Evolutionary conservation across 352 stramenopile genomes (phyloP), one percentile per base, ranked within the genome.

Genomic region (Pythium sp.): DNA sequence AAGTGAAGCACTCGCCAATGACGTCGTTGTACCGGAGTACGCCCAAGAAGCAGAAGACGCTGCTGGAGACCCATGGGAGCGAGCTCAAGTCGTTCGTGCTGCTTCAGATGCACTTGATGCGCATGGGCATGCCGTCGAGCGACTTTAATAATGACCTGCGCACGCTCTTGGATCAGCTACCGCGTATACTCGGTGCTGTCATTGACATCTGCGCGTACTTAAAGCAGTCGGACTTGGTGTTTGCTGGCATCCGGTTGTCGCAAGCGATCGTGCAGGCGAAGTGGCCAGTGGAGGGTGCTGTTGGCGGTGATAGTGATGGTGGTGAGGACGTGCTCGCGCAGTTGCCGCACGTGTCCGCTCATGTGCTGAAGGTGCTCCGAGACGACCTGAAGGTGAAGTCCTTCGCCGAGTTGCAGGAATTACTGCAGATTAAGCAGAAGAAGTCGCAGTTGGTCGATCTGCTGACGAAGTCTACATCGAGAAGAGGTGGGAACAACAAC

Each of bases 121-220:
- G 90, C 14, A 76, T 93, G 41, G 84, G 89, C 18, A 84, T 99
- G 70, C 98, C 98, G 2, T 99, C 99, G 26, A 98, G 88, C 64
- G 98, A 99, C 75, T 99, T 99, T 73, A 84, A 91, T 22, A 99
- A 99, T 67, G 98, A 99, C 72, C 93, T 98, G 26, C 94, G 93
- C 22, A 93, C 85, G 61, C 84, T 99, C 32, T 74, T 99, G 51
- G 98, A 99, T 65, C 97, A 99, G 65, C 66, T 98, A 20, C 88
- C 95, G 26, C 93, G 98, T 43, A 71, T 99, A 34, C 74, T 99
- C 5, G 96, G 96, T 53, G 97, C 97, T 2, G 78, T 93, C 30
- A 90, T 98, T 47, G 93, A 98, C 58, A 85, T 98, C 30, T 88
- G 85, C 8, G 90, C 86, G 3, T 32, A 79, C 34, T 49, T 89